Evolutionary conservation across 2,329 filamentous ascomycete species (phyloP).

Genomic region (Raffaelea albimanens): DNA sequence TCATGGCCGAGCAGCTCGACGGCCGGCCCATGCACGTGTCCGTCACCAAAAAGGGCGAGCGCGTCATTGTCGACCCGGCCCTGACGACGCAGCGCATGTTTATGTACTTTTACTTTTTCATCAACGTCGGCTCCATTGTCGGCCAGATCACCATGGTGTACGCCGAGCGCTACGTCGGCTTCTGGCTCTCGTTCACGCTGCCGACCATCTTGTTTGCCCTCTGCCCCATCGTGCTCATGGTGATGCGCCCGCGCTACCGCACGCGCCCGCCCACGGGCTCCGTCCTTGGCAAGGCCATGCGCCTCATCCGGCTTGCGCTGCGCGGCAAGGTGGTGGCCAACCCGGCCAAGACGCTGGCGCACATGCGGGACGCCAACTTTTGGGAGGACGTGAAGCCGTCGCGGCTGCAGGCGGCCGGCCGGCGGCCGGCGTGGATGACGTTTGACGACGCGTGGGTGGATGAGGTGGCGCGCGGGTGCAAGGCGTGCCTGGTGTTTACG

Average conservation of each 20-base stretch:
- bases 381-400: conserved; percentile 64
- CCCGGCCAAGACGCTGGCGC: conserved; percentile 37
- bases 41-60: conserved; percentile 43
- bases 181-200: conserved; percentile 59
- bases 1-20: conserved; percentile 60
- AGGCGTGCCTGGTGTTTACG: conserved; percentile 57
- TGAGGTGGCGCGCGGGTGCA: conserved; percentile 54
- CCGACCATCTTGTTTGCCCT: conserved; percentile 56
- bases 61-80: conserved; percentile 60
- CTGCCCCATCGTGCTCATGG: conserved; percentile 53
- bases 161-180: conserved; percentile 64
- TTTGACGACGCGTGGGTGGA: conserved; percentile 19
- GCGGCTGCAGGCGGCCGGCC: conserved; percentile 31
- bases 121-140: conserved; percentile 59
- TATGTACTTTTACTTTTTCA: conserved; percentile 53
- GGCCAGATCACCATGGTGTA: conserved; percentile 61
- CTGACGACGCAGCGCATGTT: conserved; percentile 60
- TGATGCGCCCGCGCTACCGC: conserved; percentile 49
- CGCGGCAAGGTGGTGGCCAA: conserved; percentile 64
- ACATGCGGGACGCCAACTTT: conserved; percentile 46
- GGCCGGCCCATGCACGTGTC: conserved; percentile 48
- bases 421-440: conserved; percentile 60
- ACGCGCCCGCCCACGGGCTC: conserved; percentile 54
- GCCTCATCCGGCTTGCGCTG: conserved; percentile 51
- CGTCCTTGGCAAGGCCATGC: conserved; percentile 55